phyloP scores from a whole-genome alignment of 805 yeast genomes.

The Cyberlindnera petersonii region DNA sequence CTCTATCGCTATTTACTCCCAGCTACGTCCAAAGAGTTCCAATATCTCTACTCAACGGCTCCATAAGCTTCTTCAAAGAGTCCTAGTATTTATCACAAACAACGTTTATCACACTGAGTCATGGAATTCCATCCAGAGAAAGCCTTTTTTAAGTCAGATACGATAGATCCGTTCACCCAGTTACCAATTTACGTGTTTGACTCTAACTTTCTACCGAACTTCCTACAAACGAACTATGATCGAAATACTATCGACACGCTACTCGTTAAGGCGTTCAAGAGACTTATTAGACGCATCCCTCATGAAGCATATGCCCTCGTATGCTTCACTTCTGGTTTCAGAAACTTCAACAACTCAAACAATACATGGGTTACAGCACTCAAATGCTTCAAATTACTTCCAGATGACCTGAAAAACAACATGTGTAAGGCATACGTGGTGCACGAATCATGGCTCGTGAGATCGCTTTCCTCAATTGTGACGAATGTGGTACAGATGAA shows the following conservation, averaged over 20 bases:
- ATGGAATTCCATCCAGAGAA: conserved; percentile 31
- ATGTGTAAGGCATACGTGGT: conserved; percentile 69
- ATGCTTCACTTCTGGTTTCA: conserved; percentile 81
- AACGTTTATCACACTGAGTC: neutral
- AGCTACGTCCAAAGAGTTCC: neutral
- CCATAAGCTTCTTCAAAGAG: neutral
- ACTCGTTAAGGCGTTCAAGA: conserved; percentile 52
- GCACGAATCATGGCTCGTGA: conserved; percentile 87
- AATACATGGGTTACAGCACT: conserved; percentile 68
- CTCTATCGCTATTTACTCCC: conserved; percentile 1
- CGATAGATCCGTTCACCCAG: conserved; percentile 61
- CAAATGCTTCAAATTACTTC: conserved; percentile 53
- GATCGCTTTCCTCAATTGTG: conserved; percentile 69
- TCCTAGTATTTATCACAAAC: neutral
- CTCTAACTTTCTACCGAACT: conserved; percentile 71
- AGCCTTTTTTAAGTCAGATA: conserved; percentile 54
- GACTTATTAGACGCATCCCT: conserved; percentile 57
- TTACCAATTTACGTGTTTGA: conserved; percentile 81
- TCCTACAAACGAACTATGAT: conserved; percentile 37
- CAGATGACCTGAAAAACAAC: conserved; percentile 49
- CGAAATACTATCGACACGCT: conserved; percentile 35
- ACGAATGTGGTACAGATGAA: conserved; percentile 56
- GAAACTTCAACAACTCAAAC: conserved; percentile 35
- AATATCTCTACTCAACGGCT: neutral
- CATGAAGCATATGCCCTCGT: conserved; percentile 58